phyloP scores from a whole-genome alignment of 768 basidiomycete genomes.

The Podaxis sp. region DNA sequence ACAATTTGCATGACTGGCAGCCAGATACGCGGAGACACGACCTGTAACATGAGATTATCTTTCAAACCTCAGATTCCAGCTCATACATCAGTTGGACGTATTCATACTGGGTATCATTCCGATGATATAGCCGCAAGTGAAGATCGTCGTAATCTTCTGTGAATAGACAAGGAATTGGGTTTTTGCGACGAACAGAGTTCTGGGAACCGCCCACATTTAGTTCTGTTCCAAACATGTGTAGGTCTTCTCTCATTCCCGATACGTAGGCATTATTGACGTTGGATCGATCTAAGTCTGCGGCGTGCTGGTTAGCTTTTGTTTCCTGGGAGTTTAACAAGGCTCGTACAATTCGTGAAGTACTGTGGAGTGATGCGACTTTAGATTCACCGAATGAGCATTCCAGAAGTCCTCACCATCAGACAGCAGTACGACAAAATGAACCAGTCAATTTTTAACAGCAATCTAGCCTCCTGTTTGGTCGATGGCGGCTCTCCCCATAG shows the following conservation, averaged over 20 bases:
- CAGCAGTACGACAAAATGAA: constrained; percentile 73
- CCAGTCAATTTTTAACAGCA: constrained; percentile 63
- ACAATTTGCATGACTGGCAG: constrained; percentile 64
- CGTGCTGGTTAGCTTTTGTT: neutral
- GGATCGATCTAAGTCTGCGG: constrained; percentile 62
- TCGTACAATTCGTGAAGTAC: constrained; percentile 67
- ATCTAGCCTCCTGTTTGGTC: constrained; percentile 43
- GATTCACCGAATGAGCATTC: neutral
- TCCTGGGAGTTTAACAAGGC: neutral
- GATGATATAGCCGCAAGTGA: constrained; percentile 74
- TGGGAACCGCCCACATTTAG: constrained; percentile 45
- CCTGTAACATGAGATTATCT: constrained; percentile 69
- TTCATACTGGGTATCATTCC: constrained; percentile 68
- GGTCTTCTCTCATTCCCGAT: constrained; percentile 77
- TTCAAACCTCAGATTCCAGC: neutral
- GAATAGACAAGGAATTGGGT: constrained; percentile 10
- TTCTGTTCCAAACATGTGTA: constrained; percentile 62
- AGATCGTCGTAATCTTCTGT: constrained; percentile 67
- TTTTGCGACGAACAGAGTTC: neutral
- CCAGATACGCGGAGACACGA: constrained; percentile 64
- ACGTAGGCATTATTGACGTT: constrained; percentile 75
- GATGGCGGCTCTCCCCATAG: constrained; percentile 37
- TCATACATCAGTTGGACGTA: neutral
- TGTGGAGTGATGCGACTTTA: constrained; percentile 23
- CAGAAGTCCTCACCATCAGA: constrained; percentile 48